Percentiles rank a stretch among this genome's conserved stretches.
These are phyloP conservation scores for Flagelloscypha sp. DNA, from an alignment of 768 basidiomycete genomes.

Conservation along the genomic window DNA sequence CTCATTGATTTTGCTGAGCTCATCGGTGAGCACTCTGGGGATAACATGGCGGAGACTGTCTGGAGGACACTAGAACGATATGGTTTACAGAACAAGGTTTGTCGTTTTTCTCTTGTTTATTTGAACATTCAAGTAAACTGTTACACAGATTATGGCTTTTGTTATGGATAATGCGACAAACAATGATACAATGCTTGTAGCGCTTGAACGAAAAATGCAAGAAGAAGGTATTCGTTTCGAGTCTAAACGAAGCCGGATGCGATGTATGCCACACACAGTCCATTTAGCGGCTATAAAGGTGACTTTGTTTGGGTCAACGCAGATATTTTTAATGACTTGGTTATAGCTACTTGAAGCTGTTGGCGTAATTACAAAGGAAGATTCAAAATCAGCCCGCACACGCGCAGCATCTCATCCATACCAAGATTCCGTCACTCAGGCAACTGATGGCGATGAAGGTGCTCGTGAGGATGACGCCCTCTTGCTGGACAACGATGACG, in stretches of 20 bases:
- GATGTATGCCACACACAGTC: constrained; percentile 33
- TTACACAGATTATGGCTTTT: constrained; percentile 20
- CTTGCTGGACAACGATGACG: too few species aligned
- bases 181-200: constrained; percentile 25
- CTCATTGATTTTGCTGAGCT: constrained; percentile 30
- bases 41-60: constrained; percentile 26
- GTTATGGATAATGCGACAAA: constrained; percentile 29
- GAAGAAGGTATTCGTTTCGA: constrained; percentile 17
- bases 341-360: constrained; percentile 7
- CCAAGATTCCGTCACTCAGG: constrained; percentile 2
- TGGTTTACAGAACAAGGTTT: constrained; percentile 16
- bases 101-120: constrained; percentile 4
- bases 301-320: not conserved
- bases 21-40: constrained; percentile 23
- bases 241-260: constrained; percentile 16
- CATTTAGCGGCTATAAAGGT: constrained; percentile 28
- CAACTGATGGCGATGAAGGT: not conserved
- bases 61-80: constrained; percentile 22
- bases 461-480: not conserved
- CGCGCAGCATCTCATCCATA: too few species aligned
- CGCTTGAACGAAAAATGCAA: constrained; percentile 11
- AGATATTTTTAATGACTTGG: not conserved
- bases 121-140: not conserved
- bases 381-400: too few species aligned
- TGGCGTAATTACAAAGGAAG: constrained; percentile 4